Conservation (phyloP, 306 rosid genomes). For the Abrus pulchellus region DNA sequence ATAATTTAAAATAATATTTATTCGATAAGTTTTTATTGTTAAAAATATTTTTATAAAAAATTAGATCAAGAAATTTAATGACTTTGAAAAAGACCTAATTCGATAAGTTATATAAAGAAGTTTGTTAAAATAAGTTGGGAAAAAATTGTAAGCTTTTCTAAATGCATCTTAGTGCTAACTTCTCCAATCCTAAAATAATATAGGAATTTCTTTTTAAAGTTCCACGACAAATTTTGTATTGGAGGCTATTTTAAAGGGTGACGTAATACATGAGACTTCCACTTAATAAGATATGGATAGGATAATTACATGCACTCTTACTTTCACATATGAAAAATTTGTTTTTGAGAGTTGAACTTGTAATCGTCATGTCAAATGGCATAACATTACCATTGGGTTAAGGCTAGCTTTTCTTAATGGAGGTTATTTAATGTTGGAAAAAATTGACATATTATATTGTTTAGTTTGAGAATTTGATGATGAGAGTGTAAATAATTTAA, state of each 20-base stretch:
- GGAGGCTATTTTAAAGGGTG: neutral
- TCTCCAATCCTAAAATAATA: neutral
- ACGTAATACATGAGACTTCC: neutral
- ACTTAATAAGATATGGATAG: neutral
- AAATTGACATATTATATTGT: neutral
- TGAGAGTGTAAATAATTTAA: neutral
- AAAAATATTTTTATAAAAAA: too few species aligned
- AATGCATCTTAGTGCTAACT: too few species aligned
- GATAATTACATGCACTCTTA: neutral
- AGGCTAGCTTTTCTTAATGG: neutral
- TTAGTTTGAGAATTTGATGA: neutral
- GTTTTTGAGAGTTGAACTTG: neutral
- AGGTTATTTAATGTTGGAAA: neutral
- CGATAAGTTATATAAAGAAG: too few species aligned
- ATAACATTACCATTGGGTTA: neutral
- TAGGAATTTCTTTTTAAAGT: neutral
- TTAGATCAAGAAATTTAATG: too few species aligned
- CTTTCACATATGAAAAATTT: neutral
- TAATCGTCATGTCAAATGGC: neutral
- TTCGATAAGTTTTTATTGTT: too few species aligned
- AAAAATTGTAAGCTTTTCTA: too few species aligned
- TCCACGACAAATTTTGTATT: neutral
- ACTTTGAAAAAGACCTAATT: too few species aligned
- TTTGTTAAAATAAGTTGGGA: too few species aligned
- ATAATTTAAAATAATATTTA: too few species aligned